Percentiles rank a stretch among this genome's conserved stretches.
phyloP scores from a whole-genome alignment of 495 filamentous ascomycete species.

The Penicillium subrubescens region DNA sequence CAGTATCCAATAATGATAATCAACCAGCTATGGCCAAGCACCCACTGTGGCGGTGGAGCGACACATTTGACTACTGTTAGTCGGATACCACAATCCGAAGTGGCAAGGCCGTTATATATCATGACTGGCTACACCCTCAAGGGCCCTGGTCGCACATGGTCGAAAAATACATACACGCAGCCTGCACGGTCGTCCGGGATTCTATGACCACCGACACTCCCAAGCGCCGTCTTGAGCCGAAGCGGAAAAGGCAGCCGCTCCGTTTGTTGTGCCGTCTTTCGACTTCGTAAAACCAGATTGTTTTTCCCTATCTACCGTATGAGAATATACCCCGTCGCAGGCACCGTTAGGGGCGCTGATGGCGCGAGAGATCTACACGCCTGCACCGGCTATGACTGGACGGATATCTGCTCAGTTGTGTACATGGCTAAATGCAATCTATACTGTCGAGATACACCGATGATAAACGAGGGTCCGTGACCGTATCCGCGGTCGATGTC shows the following conservation, averaged over 20 bases:
- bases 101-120: constrained; percentile 17
- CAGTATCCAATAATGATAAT: neutral
- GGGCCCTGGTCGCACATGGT: neutral
- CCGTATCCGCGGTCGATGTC: neutral
- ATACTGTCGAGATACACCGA: constrained; percentile 2
- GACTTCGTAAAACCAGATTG: neutral
- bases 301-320: no score
- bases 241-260: constrained; percentile 13
- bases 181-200: neutral
- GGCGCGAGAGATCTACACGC: neutral
- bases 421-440: neutral
- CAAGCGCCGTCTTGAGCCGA: neutral
- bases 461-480: constrained; percentile 5
- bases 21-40: neutral
- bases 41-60: neutral
- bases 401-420: neutral
- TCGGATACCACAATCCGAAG: constrained; percentile 7
- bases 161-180: neutral
- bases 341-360: neutral
- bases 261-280: neutral
- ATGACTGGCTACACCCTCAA: constrained; percentile 20
- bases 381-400: neutral
- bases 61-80: neutral
- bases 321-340: no score
- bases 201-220: neutral